These are phyloP conservation scores for Chlorella sp. DNA, from an alignment of 139 green algal genomes.

Conservation along the genomic window DNA sequence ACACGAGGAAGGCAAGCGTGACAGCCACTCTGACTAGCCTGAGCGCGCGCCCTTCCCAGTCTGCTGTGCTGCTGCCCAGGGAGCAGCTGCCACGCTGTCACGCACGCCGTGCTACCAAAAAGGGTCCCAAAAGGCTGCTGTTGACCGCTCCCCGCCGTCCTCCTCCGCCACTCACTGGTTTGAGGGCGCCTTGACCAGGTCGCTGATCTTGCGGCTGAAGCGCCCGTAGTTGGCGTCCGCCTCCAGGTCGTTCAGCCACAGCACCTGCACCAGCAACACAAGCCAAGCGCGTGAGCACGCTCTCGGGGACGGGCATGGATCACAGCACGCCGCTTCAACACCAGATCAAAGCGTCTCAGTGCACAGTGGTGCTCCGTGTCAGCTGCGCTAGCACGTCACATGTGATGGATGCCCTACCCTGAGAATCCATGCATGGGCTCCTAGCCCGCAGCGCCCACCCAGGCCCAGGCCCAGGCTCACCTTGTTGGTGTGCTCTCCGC, in stretches of 20 bases:
- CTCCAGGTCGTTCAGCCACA: conserved; percentile 85
- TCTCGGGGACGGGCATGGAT: neutral
- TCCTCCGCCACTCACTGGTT: conserved; percentile 25
- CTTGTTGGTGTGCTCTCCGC: no score
- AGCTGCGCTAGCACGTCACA: neutral
- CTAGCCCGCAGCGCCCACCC: neutral
- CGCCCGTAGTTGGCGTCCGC: conserved; percentile 42
- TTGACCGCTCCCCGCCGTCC: neutral
- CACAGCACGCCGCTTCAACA: neutral
- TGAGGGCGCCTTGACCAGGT: conserved; percentile 53
- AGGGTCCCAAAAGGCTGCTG: neutral
- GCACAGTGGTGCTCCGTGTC: neutral
- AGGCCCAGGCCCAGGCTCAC: no score
- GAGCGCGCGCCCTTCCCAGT: no score
- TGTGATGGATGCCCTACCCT: neutral
- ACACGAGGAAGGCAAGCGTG: neutral
- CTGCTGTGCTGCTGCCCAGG: no score
- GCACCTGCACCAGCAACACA: conserved; percentile 11
- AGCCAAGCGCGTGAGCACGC: neutral
- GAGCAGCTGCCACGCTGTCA: no score
- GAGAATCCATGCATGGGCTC: neutral
- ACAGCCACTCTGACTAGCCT: no score
- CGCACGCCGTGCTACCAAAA: neutral
- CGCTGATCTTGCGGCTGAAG: conserved; percentile 18
- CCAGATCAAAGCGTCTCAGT: neutral